Evolutionary conservation across 2,329 filamentous ascomycete species (phyloP), one percentile per base, ranked within the genome.

Genomic region (Ilyonectria robusta): DNA sequence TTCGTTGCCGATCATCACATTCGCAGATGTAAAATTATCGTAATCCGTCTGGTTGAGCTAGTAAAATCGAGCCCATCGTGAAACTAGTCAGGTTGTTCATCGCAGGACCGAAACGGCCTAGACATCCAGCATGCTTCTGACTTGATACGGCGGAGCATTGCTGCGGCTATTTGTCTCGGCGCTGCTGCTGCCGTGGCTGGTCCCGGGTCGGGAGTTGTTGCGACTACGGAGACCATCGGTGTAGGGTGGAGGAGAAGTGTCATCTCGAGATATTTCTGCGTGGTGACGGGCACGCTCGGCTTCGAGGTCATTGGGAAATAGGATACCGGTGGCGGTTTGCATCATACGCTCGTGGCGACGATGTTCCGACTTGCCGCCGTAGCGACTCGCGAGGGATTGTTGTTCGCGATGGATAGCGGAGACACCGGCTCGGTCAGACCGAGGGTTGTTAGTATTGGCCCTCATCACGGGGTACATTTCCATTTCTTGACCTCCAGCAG

Each of bases 101-200:
- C 13, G 11, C 13, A 40, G 11, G 37, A 17, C 37, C 37, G 15
- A n/a, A 40, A 40, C 2, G 19, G 33, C 11, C 61, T 77, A 89
- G 13, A 89, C 73, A 72, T 89, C 88, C 71, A 90, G 70, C 88
- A 90, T 90, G 74, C 87, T 89, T 72, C 80, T 82, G 5, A 89
- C 78, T 72, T 87, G 84, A 74, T 88, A 86, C n/a, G 86, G 86
- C 59, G 83, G 83, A 19, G 76, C 81, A 7, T 76, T 80, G 11
- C 84, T 78, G 5, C 86, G 88, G 47, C 81, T 77, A n/a, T 78
- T 79, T 40, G 86, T 86, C 53, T 77, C 81, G 1, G 81, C 80
- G 69, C 86, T 88, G 46, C 81, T 77, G 59, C 83, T 85, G 51
- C 86, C 80, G 33, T 79, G 80, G 13, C 76, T 79, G 3, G 77